These are phyloP conservation scores for Lepidopterella palustris DNA, from an alignment of 495 filamentous ascomycete species.

Conservation along the genomic window DNA sequence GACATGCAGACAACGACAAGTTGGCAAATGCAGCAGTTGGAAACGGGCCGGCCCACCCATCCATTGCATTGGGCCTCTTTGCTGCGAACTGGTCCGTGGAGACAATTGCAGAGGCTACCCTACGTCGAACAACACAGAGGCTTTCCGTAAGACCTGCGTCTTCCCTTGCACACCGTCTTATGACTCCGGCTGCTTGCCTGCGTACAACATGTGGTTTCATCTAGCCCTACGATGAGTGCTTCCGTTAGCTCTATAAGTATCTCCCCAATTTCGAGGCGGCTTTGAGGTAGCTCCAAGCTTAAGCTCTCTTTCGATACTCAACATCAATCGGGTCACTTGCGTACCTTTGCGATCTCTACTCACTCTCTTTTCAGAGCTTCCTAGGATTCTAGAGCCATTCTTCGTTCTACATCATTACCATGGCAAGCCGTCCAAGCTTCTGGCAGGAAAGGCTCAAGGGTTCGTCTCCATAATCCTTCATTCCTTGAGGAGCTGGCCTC, in stretches of 20 bases:
- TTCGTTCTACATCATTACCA: conserved; percentile 5
- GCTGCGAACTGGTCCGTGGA: conserved; percentile 3
- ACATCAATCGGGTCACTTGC: neutral
- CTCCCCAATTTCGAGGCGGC: neutral
- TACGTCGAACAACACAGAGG: conserved; percentile 3
- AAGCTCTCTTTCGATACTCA: neutral
- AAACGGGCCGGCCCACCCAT: conserved; percentile 2
- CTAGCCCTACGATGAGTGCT: neutral
- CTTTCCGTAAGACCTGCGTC: conserved; percentile 4
- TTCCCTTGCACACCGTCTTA: conserved; percentile 3
- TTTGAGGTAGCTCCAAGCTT: neutral
- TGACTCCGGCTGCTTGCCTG: conserved; percentile 1
- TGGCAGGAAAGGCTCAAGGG: conserved; percentile 17
- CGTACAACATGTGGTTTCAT: conserved; percentile 5
- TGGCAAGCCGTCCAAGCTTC: conserved; percentile 1
- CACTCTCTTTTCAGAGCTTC: neutral
- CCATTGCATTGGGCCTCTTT: neutral
- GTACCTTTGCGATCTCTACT: neutral
- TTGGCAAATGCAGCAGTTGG: conserved; percentile 2
- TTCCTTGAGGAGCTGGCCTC: neutral
- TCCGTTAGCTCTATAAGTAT: conserved; percentile 2
- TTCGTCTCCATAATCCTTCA: conserved; percentile 1
- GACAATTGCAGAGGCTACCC: neutral
- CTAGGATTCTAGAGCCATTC: neutral
- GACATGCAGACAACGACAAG: neutral